Evolutionary conservation across 1,284 basidiomycete species (phyloP).

Genomic region (Hymenochaete sp.): DNA sequence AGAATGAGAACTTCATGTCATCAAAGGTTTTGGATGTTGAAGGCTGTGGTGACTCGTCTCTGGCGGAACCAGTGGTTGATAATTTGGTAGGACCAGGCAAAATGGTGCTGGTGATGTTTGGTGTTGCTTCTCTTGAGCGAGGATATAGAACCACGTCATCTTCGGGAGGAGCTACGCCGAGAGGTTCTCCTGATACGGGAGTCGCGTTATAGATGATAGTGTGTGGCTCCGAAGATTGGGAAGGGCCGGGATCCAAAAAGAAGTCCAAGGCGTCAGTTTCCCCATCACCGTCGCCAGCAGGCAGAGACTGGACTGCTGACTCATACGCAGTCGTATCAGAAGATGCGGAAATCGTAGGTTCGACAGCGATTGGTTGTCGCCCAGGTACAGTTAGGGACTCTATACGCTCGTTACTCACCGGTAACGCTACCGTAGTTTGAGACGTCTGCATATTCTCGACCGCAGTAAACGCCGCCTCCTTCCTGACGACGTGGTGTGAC

Average conservation of each 20-base stretch:
- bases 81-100: not conserved
- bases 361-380: too few relatives aligned
- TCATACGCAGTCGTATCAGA: not conserved
- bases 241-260: constrained; percentile 35
- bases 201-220: constrained; percentile 36
- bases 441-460: too few relatives aligned
- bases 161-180: too few relatives aligned
- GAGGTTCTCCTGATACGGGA: too few relatives aligned
- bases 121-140: constrained; percentile 18
- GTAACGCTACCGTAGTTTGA: too few relatives aligned
- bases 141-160: too few relatives aligned
- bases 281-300: constrained; percentile 28
- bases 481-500: too few relatives aligned
- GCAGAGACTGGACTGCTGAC: constrained; percentile 4
- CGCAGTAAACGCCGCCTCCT: too few relatives aligned
- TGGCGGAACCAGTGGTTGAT: not conserved
- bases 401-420: too few relatives aligned
- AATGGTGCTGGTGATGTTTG: constrained; percentile 3
- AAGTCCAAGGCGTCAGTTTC: constrained; percentile 25
- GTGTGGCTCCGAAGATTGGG: constrained; percentile 19
- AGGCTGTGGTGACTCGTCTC: not conserved
- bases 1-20: constrained; percentile 7
- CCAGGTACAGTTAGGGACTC: too few relatives aligned
- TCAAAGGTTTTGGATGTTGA: not conserved
- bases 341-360: not conserved